Base-by-base conservation (phyloP, 192 early-diverging fungal species). In the Dissophora ornata region DNA sequence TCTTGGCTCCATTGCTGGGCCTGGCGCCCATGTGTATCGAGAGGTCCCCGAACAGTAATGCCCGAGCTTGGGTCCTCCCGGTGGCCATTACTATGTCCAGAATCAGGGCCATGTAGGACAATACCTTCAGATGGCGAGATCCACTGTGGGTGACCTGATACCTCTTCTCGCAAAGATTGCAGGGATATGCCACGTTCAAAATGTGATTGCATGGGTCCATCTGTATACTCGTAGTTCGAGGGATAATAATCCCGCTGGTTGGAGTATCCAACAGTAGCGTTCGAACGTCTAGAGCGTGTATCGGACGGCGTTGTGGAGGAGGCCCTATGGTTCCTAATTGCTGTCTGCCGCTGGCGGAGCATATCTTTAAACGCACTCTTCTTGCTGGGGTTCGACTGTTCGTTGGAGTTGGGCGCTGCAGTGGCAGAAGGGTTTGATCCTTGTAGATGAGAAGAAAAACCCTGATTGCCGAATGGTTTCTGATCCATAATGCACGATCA, bases 311-410 rank as follows among this genome's bases (percentile, higher is more conserved):
- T 21, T 7, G 47, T 8, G 11, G 64, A 67, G 0, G 58, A 67
- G 4, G 50, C 59, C 28, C 56, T 52, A 12, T 67, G 52, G 24
- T 46, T 67, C n/a, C 73, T 55, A 33, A 77, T 33, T 18, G 51
- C 46, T 13, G 47, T 55, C 41, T 77, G 64, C 29, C 59, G 57
- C 28, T 77, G 73, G n/a, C 65, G 55, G 4, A 67, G 53, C 57
- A 61, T 62, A 22, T 66, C 64, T 40, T 67, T 77, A 32, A 62
- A 67, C 0, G 64, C 63, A 5, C 9, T 29, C 29, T 54, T 77
- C 40, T 77, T 77, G 42, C 38, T 46, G 28, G 48, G 15, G 6
- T 18, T 32, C 4, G 18, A 12, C 15, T 9, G n/a, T 34, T 58
- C 47, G 36, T 15, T 51, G 4, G 34, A 33, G 10, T 5, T 19